Evolutionary conservation across 768 basidiomycete genomes (phyloP), one percentile per base, ranked within the genome.

Genomic region (Dentipellis sp.): DNA sequence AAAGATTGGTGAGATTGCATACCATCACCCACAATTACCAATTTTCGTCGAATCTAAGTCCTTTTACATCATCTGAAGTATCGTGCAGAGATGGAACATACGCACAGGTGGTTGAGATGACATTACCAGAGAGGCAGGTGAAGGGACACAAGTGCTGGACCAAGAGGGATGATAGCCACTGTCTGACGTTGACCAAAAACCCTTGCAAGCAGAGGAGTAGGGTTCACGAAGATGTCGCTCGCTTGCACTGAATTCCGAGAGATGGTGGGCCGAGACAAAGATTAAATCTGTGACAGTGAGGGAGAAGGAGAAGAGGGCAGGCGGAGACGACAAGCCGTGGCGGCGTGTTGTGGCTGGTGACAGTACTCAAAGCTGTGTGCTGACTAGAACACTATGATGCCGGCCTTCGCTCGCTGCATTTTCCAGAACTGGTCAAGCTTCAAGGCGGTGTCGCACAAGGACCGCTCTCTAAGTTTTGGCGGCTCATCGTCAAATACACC

Each of bases 11-110:
- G 19, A 38, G 21, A 29, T 6, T 29, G 58, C 84, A 68, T 77
- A 76, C 95, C 95, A 73, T 99, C 95, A 63, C 95, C 95, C 59
- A 97, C 94, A 68, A 94, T 93, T 72, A 95, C 94, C 57, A 97
- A 78, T 75, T 97, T 97, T 66, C 94, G 81, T 64, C 92, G 84
- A 71, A 97, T 90, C 92, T 95, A 62, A 35, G 35, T 3, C 12
- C 29, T 29, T 3, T 29, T 29, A 3, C 29, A 29, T 29, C 29
- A 29, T 29, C 29, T 6, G 29, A 29, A 6, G 29, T 29, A 29
- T 6, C 6, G 29, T 29, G 6, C 29, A 29, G 29, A 29, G 29
- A 6, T 29, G 29, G 29, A 50, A 16, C 19, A 7, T 23, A 58
- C 61, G 52, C 45, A 62, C 61, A 51, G 58, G 55, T 45, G 45